phyloP scores from a whole-genome alignment of 176 grass and related monocot species.

The Bolboschoenus planiculmis region DNA sequence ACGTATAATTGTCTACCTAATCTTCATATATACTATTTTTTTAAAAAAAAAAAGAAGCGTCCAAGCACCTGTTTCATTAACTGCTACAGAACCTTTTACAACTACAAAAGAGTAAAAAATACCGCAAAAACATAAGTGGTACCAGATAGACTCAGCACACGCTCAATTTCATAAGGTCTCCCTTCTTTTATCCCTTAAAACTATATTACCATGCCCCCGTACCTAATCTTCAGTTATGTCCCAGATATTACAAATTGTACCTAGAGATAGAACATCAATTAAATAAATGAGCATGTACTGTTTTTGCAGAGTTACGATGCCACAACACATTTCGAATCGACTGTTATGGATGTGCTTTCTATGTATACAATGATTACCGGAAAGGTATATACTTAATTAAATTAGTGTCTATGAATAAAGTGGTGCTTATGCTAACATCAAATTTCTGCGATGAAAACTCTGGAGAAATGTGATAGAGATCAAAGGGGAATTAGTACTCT shows the following conservation, averaged over 20 bases:
- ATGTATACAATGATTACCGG: slow-evolving; percentile 87
- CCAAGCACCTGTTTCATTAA: no score
- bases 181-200: no score
- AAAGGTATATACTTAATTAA: slow-evolving; percentile 46
- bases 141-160: no score
- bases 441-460: neutral
- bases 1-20: neutral
- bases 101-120: no score
- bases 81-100: no score
- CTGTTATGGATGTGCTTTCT: slow-evolving; percentile 70
- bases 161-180: no score
- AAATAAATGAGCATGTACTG: neutral
- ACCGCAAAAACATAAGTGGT: no score
- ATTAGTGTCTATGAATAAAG: neutral
- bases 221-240: no score
- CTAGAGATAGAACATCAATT: neutral
- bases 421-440: neutral
- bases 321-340: slow-evolving; percentile 93
- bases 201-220: no score
- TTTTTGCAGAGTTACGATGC: slow-evolving; percentile 80
- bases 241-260: slow-evolving; percentile 11
- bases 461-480: no score
- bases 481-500: no score
- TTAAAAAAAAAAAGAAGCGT: no score
- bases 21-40: neutral